Conservation (phyloP, 768 basidiomycete species). For the Tremella fuciformis region DNA sequence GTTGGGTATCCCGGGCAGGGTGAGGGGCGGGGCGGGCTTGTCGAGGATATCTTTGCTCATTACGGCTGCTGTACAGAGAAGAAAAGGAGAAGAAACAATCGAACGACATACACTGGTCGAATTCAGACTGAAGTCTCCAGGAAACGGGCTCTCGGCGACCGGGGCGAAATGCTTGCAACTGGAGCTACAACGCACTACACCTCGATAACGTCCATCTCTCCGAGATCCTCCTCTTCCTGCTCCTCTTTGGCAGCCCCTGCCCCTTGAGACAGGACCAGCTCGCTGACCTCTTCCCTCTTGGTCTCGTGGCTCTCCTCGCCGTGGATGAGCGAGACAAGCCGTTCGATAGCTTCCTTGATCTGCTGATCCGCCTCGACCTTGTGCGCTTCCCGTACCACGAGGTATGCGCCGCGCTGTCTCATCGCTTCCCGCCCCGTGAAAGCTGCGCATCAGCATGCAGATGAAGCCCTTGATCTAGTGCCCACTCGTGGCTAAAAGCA, state of each 20-base stretch:
- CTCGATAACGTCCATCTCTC: slow-evolving; percentile 71
- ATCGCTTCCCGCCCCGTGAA: slow-evolving; percentile 81
- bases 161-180: too few species aligned
- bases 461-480: background rate
- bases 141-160: too few species aligned
- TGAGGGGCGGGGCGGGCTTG: slow-evolving; percentile 65
- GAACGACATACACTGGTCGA: background rate
- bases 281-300: slow-evolving; percentile 59
- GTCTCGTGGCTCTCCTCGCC: slow-evolving; percentile 52
- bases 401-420: slow-evolving; percentile 77
- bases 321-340: slow-evolving; percentile 75
- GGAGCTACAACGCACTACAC: slow-evolving; percentile 54
- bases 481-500: slow-evolving; percentile 74
- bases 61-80: background rate
- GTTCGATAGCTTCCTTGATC: slow-evolving; percentile 83
- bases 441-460: slow-evolving; percentile 46
- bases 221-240: slow-evolving; percentile 58
- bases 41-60: slow-evolving; percentile 56
- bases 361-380: slow-evolving; percentile 73
- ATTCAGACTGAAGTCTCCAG: too few species aligned
- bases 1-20: slow-evolving; percentile 62
- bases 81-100: background rate
- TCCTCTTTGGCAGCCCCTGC: background rate
- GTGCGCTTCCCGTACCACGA: slow-evolving; percentile 75
- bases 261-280: slow-evolving; percentile 56